A percentile compares a stretch with the other conserved stretches of the same genome.
phyloP scores from a whole-genome alignment of 257 asterid genomes.

The Solanum gandarillasii region DNA sequence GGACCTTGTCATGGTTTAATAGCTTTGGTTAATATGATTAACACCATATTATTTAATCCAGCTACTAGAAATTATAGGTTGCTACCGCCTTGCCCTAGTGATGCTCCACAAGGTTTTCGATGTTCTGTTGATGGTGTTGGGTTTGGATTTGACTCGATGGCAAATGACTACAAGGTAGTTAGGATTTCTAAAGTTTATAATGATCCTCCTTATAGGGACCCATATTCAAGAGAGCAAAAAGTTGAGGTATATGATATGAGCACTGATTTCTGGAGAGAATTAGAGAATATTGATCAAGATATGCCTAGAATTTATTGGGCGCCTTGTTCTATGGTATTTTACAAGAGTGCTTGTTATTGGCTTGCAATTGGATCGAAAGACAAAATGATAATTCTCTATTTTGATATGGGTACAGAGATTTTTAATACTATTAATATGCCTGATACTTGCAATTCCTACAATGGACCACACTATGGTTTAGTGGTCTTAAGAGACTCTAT shows the following conservation, averaged over 20 bases:
- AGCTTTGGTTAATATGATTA: neutral
- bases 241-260: neutral
- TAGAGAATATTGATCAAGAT: neutral
- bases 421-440: neutral
- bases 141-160: neutral
- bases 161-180: no score
- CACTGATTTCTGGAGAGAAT: neutral
- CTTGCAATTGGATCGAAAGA: neutral
- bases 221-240: neutral
- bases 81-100: neutral
- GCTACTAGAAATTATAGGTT: neutral
- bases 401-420: neutral
- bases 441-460: neutral
- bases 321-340: neutral
- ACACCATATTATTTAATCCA: neutral
- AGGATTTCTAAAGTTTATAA: neutral
- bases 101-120: neutral
- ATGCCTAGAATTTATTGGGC: neutral
- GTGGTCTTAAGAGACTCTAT: neutral
- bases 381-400: neutral
- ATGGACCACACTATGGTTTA: neutral
- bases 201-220: neutral
- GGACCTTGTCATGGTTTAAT: neutral
- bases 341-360: neutral
- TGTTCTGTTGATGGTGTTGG: neutral